These are phyloP conservation scores for Agapanthus africanus DNA, from an alignment of 106 monocot species.

Conservation along the genomic window DNA sequence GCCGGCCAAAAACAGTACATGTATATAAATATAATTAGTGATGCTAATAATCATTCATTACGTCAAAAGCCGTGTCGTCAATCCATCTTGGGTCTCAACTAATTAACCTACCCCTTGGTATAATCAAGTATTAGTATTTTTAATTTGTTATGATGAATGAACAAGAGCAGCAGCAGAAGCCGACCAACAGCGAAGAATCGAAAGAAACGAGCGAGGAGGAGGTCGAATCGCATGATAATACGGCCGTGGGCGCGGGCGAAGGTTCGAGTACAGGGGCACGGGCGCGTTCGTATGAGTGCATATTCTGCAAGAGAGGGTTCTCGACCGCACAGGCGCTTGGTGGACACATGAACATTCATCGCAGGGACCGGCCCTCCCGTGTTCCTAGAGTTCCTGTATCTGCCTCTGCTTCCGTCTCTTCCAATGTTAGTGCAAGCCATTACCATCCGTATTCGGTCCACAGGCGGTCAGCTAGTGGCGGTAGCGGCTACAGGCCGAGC, in stretches of 20 bases:
- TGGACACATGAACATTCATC: constrained; percentile 71
- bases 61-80: not conserved
- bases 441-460: constrained; percentile 4
- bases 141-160: not conserved
- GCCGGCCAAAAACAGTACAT: not conserved
- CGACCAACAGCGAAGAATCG: not conserved
- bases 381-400: not conserved
- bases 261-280: not conserved
- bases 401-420: not conserved
- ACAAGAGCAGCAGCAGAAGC: not conserved
- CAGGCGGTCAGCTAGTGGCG: constrained; percentile 1
- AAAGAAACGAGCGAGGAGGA: not conserved
- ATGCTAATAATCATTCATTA: not conserved
- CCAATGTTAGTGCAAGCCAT: not conserved
- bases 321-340: constrained; percentile 56
- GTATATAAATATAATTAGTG: not conserved
- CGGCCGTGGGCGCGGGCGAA: not conserved
- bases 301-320: constrained; percentile 65
- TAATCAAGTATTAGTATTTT: not conserved
- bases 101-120: not conserved
- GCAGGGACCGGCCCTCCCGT: constrained; percentile 22
- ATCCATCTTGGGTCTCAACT: not conserved
- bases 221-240: not conserved
- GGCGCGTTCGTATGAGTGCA: constrained; percentile 36
- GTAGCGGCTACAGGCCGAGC: not conserved